Percentiles rank a stretch among this genome's conserved stretches.
Conservation (phyloP, 768 basidiomycete genomes). For the Lactifluus piperatus region DNA sequence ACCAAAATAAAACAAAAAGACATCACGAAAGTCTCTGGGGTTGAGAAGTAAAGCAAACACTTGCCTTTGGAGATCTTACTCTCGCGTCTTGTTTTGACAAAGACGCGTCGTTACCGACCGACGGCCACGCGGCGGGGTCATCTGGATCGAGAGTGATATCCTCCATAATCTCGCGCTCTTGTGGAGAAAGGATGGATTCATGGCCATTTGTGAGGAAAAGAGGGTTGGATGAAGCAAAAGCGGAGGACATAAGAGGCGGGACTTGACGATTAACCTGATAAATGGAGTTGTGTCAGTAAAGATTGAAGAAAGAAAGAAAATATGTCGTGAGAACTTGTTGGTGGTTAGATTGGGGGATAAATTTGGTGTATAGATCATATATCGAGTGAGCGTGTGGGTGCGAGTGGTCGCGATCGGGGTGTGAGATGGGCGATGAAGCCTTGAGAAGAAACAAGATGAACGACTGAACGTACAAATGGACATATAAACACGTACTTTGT, state of each 20-base stretch:
- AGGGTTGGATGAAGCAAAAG: not conserved
- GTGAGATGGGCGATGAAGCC: not conserved
- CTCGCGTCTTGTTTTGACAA: not conserved
- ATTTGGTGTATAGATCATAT: not conserved
- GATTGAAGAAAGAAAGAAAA: not conserved
- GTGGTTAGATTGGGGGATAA: not conserved
- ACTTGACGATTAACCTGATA: not conserved
- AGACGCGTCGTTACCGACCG: not conserved
- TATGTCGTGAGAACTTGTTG: not conserved
- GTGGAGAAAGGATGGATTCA: not conserved
- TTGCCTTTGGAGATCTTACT: not conserved
- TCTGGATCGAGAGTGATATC: constrained; percentile 14
- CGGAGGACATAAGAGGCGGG: not conserved
- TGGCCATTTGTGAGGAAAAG: not conserved
- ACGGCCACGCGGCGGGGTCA: constrained; percentile 3
- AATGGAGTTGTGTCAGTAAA: not conserved
- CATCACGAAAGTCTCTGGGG: not conserved
- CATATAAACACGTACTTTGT: not conserved
- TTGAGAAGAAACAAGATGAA: not conserved
- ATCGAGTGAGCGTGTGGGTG: not conserved
- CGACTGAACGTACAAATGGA: not conserved
- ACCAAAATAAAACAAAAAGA: too few species aligned
- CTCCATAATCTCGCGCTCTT: constrained; percentile 18
- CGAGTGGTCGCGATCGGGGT: not conserved
- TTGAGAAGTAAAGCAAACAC: not conserved